Percentiles rank a stretch among this genome's conserved stretches.
Evolutionary conservation across 257 asterid species (phyloP).

Genomic region (Solanum tacnaense): DNA sequence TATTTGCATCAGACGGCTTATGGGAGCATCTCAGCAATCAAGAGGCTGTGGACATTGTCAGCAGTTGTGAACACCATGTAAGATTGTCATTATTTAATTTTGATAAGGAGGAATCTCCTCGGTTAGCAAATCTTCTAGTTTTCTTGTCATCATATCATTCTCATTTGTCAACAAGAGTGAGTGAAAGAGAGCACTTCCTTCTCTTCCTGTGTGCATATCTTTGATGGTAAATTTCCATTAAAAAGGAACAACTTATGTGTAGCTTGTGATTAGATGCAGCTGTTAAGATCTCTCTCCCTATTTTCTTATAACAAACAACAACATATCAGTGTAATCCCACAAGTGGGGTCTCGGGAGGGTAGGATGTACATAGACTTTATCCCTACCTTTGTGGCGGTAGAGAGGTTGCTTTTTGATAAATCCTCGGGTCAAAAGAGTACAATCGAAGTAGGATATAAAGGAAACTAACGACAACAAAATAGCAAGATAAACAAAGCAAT

Average conservation of each 20-base stretch:
- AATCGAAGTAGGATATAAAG: background rate
- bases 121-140: background rate
- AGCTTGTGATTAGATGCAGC: background rate
- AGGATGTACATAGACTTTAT: background rate
- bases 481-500: background rate
- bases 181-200: background rate
- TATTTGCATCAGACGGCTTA: constrained; percentile 74
- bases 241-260: background rate
- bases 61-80: constrained; percentile 47
- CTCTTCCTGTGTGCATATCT: background rate
- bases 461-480: background rate
- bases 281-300: background rate
- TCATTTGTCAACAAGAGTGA: background rate
- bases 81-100: constrained; percentile 4
- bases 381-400: background rate
- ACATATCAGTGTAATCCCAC: background rate
- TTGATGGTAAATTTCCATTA: background rate
- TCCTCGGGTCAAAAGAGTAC: background rate
- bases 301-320: background rate
- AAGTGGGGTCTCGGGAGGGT: background rate
- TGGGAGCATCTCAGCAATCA: constrained; percentile 90
- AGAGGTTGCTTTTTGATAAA: background rate
- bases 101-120: background rate
- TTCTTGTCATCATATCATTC: background rate
- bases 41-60: constrained; percentile 62